These are phyloP conservation scores for Oryza rufipogon DNA, from an alignment of 176 grass and related monocot species.

Conservation along the genomic window DNA sequence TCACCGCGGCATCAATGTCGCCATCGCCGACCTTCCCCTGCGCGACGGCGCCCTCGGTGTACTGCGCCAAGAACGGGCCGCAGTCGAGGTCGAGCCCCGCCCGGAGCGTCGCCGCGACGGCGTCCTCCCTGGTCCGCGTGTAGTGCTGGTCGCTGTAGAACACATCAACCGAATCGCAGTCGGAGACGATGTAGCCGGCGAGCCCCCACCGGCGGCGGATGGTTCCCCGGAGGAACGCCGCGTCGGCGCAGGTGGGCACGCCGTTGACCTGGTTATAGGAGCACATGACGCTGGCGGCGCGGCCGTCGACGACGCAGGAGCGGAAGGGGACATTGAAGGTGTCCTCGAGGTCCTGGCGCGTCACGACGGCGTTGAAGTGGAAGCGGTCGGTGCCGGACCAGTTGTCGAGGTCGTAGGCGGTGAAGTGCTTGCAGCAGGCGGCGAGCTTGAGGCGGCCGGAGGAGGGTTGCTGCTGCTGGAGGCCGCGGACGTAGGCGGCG, in stretches of 20 bases:
- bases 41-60: conserved; percentile 51
- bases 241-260: conserved; percentile 81
- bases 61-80: conserved; percentile 64
- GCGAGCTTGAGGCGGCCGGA: conserved; percentile 65
- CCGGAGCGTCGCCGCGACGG: conserved; percentile 64
- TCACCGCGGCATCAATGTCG: conserved; percentile 59
- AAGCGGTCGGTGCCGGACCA: conserved; percentile 70
- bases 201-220: conserved; percentile 55
- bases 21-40: conserved; percentile 49
- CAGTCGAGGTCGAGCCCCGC: conserved; percentile 88
- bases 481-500: conserved; percentile 69
- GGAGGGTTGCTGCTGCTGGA: conserved; percentile 71
- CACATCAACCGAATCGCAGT: conserved; percentile 87
- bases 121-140: conserved; percentile 64
- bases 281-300: conserved; percentile 81
- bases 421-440: conserved; percentile 98
- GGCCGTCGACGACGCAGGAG: conserved; percentile 61
- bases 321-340: conserved; percentile 88
- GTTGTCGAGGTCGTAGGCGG: conserved; percentile 90
- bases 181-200: conserved; percentile 79
- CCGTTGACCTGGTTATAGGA: conserved; percentile 98
- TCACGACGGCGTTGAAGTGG: conserved; percentile 84
- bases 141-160: conserved; percentile 78
- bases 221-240: conserved; percentile 50
- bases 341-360: conserved; percentile 78